A percentile compares a stretch with the other conserved stretches of the same genome.
These are phyloP conservation scores for Aquanectria penicillioides DNA, from an alignment of 2,329 filamentous ascomycete species.

Conservation along the genomic window DNA sequence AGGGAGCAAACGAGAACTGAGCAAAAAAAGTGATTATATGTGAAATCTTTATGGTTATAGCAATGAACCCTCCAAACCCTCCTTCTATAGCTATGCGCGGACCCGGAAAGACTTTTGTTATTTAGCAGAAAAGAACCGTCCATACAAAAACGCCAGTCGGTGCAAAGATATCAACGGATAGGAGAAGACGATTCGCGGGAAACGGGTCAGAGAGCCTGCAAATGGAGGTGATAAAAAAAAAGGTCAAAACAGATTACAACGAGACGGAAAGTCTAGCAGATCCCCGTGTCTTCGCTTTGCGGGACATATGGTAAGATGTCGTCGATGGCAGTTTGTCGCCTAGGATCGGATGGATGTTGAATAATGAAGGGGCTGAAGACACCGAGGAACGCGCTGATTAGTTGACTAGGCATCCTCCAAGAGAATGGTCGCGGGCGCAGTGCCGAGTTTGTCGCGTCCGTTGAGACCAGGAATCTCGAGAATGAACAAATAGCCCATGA, in stretches of 20 bases:
- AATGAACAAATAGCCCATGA: slow-evolving; percentile 93
- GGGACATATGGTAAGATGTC: slow-evolving; percentile 24
- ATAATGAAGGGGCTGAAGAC: slow-evolving; percentile 25
- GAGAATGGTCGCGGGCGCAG: slow-evolving; percentile 81
- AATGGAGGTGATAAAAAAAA: slow-evolving; percentile 27
- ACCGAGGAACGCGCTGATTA: not conserved
- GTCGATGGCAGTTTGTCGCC: slow-evolving; percentile 26
- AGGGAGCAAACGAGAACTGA: slow-evolving; percentile 6
- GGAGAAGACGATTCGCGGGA: slow-evolving; percentile 23
- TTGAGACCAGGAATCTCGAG: slow-evolving; percentile 95
- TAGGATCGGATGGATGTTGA: slow-evolving; percentile 27
- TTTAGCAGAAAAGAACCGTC: slow-evolving; percentile 34
- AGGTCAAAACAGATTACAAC: slow-evolving; percentile 20
- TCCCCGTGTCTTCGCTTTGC: slow-evolving; percentile 24
- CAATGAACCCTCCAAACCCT: slow-evolving; percentile 34
- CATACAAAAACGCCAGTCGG: slow-evolving; percentile 41
- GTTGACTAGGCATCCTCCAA: slow-evolving; percentile 62
- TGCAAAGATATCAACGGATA: slow-evolving; percentile 35
- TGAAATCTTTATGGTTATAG: slow-evolving; percentile 40
- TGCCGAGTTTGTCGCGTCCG: slow-evolving; percentile 87
- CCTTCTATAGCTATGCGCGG: slow-evolving; percentile 39
- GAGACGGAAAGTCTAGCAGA: slow-evolving; percentile 30
- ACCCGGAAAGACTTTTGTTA: slow-evolving; percentile 40
- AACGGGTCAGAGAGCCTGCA: slow-evolving; percentile 23
- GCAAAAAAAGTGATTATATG: slow-evolving; percentile 31